Percentiles rank a stretch among this genome's conserved stretches.
Conservation (phyloP, 257 asterid species). For the Apocynum venetum region DNA sequence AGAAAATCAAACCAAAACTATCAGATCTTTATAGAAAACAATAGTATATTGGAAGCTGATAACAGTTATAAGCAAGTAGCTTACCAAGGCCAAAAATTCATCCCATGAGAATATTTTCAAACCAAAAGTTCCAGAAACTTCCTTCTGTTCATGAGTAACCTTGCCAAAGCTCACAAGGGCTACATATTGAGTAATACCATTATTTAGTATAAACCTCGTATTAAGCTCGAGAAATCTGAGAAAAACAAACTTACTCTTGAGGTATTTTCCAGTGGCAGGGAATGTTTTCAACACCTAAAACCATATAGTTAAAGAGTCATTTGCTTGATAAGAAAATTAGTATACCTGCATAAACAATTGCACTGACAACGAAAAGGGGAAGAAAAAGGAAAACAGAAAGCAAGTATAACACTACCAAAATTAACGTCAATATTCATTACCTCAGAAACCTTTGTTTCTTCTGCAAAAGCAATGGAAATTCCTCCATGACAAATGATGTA, state of each 20-base stretch:
- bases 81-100: constrained; percentile 73
- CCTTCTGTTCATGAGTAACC: constrained; percentile 48
- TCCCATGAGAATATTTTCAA: constrained; percentile 61
- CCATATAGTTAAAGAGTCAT: constrained; percentile 3
- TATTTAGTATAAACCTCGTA: not conserved
- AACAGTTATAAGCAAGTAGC: constrained; percentile 12
- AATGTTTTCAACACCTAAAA: constrained; percentile 65
- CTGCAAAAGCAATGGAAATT: constrained; percentile 62
- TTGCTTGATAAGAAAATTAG: not conserved
- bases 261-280: constrained; percentile 48
- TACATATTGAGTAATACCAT: constrained; percentile 19
- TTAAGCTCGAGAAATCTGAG: not conserved
- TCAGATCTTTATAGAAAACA: not conserved
- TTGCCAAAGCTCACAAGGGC: constrained; percentile 77
- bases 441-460: constrained; percentile 67
- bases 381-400: not conserved
- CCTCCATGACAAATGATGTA: constrained; percentile 72
- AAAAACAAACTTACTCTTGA: constrained; percentile 50
- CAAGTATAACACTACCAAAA: not conserved
- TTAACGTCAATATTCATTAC: constrained; percentile 22
- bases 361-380: not conserved
- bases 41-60: not conserved
- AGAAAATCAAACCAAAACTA: not conserved
- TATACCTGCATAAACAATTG: not conserved
- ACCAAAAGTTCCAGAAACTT: constrained; percentile 43